Evolutionary conservation across 129 eudicot genomes (phyloP), one percentile per base, ranked within the genome.

Genomic region (Lonicera japonica): DNA sequence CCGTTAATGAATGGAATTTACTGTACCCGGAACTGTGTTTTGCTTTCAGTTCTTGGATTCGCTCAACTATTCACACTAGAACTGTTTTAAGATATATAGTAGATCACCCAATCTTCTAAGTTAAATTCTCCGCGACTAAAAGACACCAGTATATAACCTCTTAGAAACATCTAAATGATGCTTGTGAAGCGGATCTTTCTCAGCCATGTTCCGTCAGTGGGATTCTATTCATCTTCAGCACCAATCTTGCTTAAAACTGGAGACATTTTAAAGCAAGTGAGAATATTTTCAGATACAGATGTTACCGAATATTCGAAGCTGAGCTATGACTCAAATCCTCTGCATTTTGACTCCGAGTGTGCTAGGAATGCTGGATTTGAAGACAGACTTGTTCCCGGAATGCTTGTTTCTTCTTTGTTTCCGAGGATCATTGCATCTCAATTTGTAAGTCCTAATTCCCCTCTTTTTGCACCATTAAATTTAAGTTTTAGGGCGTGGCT

Each of bases 331-430:
- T 72, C 57, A 36, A 92, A 92, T 71, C 96, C 89, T 39, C 46
- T 92, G 61, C 99, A 92, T 79, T 87, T 83, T 25, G 92, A 88
- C 70, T 38, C 77, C 18, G 85, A 81, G 40, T 72, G 34, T 71
- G 96, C 99, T 18, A 73, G 19, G 53, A 56, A 72, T 60, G 95
- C 91, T 21, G 96, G 96, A 8, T 88, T 74, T 67, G 54, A 58
- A 25, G 95, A 74, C 65, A 50, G 43, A 22, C 50, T 86, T 3
- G 96, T 88, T 62, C 99, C 89, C 23, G 99, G 99, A 65, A 73
- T 92, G 80, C 96, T 92, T 20, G 96, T 88, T 29, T 86, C 96
- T 25, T 73, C 99, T 54, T 16, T 92, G 46, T 88, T 92, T 60
- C 99, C 95, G 1, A 71, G 79, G 54, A 85, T 92, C 47, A 92